Evolutionary conservation across 331 rosid species (phyloP), one percentile per base, ranked within the genome.

Genomic region (Rosa hybrid): DNA sequence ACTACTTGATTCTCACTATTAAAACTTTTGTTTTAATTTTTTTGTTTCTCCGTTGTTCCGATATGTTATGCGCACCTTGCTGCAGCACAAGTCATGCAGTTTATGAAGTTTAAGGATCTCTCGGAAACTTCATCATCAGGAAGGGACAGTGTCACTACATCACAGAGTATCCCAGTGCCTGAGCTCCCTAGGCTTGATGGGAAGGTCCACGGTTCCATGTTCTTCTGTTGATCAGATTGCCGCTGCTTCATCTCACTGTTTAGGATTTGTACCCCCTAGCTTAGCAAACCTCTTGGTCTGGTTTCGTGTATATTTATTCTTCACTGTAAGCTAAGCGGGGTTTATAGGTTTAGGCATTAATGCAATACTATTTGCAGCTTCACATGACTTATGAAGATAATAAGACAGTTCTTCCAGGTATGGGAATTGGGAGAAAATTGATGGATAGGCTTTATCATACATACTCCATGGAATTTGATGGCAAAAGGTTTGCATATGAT

Each of bases 1-100:
- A 6, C 10, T 54, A 18, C 21, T 20, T 54, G 23, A 54, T 21
- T 60, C 38, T 21, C 0, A 60, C 67, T 3, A 3, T 21, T 21
- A 11, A 6, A 60, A 21, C 67, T 3, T 21, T 11, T 23, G 5
- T 21, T 10, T 21, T n/a, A 21, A 20, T n/a, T 1, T 20, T 18
- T 41, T 41, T 41, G 44, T 6, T 41, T 45, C 5, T 20, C 41
- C 25, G 41, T 63, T 14, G 44, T n/a, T 1, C 69, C 42, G 4
- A 14, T 63, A 12, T 12, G 41, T 4, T 63, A 63, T 63, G 68
- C 98, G 1, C 98, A 93, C 86, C 80, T 93, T 75, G 99, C 99
- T 45, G 99, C 98, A 4, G 63, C 86, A 38, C 97, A 96, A 79
- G 81, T 91, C 80, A 91, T 90, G 0, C 93, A 91, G 83, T 91